These are phyloP conservation scores for Casuarina cunninghamiana DNA, from an alignment of 306 rosid genomes.

Conservation along the genomic window DNA sequence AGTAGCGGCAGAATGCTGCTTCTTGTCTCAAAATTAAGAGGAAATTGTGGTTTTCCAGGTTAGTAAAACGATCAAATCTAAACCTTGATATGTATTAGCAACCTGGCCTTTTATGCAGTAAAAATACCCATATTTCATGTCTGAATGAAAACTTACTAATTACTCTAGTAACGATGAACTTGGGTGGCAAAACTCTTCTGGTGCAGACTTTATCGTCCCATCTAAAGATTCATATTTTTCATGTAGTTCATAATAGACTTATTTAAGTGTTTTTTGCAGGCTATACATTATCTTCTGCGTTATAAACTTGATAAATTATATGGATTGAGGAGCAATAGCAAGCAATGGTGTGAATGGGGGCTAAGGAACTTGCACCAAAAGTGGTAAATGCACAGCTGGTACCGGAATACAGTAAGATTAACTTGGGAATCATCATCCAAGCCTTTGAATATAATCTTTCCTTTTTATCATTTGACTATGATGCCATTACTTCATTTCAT, in stretches of 20 bases:
- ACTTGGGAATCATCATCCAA: slow-evolving; percentile 6
- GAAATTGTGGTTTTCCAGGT: neutral
- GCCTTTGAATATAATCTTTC: neutral
- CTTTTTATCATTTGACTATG: neutral
- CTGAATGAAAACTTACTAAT: neutral
- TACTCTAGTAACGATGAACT: neutral
- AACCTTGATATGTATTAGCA: neutral
- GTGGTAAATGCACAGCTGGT: slow-evolving; percentile 66
- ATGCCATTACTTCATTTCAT: too few species aligned
- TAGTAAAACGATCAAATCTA: slow-evolving; percentile 4
- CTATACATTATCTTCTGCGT: slow-evolving; percentile 67
- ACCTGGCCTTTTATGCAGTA: neutral
- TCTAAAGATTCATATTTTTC: neutral
- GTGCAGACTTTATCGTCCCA: slow-evolving; percentile 3
- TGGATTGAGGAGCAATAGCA: slow-evolving; percentile 93
- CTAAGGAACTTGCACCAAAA: slow-evolving; percentile 52
- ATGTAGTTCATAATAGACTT: slow-evolving; percentile 9
- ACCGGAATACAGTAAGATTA: slow-evolving; percentile 82
- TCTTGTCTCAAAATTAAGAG: neutral
- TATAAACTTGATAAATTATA: slow-evolving; percentile 76
- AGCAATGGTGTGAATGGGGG: slow-evolving; percentile 95
- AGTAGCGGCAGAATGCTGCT: neutral
- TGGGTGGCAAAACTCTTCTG: neutral
- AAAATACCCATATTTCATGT: neutral
- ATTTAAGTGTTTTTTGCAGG: slow-evolving; percentile 45